Evolutionary conservation across 2,329 filamentous ascomycete genomes (phyloP).

Genomic region (Claviceps fusiformis): DNA sequence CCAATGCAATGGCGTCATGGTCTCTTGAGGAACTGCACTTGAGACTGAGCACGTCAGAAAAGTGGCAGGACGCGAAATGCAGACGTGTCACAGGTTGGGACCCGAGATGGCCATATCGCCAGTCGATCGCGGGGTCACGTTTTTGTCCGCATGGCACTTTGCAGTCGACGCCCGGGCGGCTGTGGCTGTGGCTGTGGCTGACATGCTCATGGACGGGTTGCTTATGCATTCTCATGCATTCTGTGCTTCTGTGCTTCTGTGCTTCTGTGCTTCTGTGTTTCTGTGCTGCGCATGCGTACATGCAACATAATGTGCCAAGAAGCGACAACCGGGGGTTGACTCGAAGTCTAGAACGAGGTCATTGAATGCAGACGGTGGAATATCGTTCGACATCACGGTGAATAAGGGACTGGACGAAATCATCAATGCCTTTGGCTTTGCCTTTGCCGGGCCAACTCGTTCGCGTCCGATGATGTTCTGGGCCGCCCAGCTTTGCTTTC

Average conservation of each 20-base stretch:
- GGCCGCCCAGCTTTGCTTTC: too few species aligned
- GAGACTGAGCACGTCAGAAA: neutral
- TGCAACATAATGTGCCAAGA: too few species aligned
- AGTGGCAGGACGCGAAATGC: neutral
- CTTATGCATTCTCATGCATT: neutral
- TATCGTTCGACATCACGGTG: too few species aligned
- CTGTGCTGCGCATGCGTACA: too few species aligned
- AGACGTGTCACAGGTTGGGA: neutral
- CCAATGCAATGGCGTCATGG: constrained; percentile 6
- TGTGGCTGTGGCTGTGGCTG: neutral
- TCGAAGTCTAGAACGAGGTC: too few species aligned
- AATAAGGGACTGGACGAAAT: too few species aligned
- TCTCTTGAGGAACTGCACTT: neutral
- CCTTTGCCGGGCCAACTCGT: too few species aligned
- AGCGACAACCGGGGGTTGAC: too few species aligned
- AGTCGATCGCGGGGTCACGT: constrained; percentile 9
- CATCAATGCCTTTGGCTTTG: too few species aligned
- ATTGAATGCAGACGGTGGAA: too few species aligned
- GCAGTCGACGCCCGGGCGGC: neutral
- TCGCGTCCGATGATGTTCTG: too few species aligned
- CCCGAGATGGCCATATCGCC: neutral
- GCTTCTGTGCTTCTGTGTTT: neutral
- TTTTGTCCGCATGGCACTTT: neutral
- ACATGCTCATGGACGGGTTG: neutral
- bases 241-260: neutral